Base-by-base conservation (phyloP, 257 asterid genomes). In the Voacanga thouarsii region DNA sequence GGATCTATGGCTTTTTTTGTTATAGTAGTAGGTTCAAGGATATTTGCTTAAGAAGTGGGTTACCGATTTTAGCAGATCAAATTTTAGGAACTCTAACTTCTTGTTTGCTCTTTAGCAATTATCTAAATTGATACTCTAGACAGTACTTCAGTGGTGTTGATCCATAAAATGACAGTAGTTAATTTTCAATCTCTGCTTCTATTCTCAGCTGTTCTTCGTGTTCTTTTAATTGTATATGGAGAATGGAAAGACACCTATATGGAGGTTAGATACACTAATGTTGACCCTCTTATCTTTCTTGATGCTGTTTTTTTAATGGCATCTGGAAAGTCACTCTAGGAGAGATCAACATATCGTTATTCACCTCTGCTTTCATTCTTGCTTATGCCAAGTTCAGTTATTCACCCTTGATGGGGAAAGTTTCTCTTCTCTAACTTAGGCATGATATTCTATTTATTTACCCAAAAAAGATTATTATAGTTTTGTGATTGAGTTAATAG, bases 261-360 rank as follows among this genome's bases (percentile, higher is more conserved):
- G 98, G 97, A 91, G 83, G 99, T 95, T 79, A 86, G 97, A 75
- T 93, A 93, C 84, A 93, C 99, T 9, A 97, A 95, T 82, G 86
- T 93, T 1, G 99, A 95, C 88, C 93, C 93, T 78, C 87, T 88
- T 49, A 98, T 95, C 41, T 95, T 93, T 81, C 91, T 97, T 72
- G 99, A 92, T 78, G 98, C 98, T 69, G 97, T 98, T 7, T 60
- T 89, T 55, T 82, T 93, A 72, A 85, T 95, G 90, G 90, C 90
- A 30, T 85, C 89, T 26, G 92, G 98, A 51, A 89, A 85, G 74
- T 95, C 98, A 53, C 99, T 98, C n/a, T 91, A 91, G 59, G 82
- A 91, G 55, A 86, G 99, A 88, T 90, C 88, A 5, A 93, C 99
- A 5, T 93, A 93, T 86, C 94, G 99, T 37, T 95, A 95, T 85